These are phyloP conservation scores for Pseudoneurospora amorphoporcata DNA, from an alignment of 495 filamentous ascomycete species.

Conservation along the genomic window DNA sequence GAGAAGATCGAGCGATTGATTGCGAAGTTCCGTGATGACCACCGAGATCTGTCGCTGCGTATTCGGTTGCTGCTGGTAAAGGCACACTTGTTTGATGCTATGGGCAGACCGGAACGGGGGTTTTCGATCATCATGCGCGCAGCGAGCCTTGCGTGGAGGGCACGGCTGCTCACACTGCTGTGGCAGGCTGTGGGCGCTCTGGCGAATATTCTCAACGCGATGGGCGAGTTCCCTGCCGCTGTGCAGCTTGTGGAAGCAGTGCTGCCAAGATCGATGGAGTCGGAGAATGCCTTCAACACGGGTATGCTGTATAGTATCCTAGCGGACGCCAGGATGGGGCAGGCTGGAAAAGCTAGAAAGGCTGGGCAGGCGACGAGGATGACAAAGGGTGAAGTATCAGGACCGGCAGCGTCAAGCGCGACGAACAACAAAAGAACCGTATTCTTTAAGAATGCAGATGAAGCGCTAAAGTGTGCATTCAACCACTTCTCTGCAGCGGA, in stretches of 20 bases:
- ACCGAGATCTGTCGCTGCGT: slow-evolving; percentile 64
- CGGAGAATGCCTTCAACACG: slow-evolving; percentile 52
- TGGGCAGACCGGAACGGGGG: slow-evolving; percentile 65
- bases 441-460: slow-evolving; percentile 52
- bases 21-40: slow-evolving; percentile 53
- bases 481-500: slow-evolving; percentile 61
- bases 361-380: slow-evolving; percentile 14
- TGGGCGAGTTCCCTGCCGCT: slow-evolving; percentile 68
- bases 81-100: slow-evolving; percentile 58
- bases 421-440: slow-evolving; percentile 36
- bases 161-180: slow-evolving; percentile 59
- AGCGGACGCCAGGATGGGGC: slow-evolving; percentile 74
- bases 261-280: slow-evolving; percentile 75
- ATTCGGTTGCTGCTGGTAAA: slow-evolving; percentile 69
- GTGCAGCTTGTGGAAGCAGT: slow-evolving; percentile 57
- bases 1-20: slow-evolving; percentile 56
- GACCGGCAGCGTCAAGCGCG: neutral
- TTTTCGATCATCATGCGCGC: slow-evolving; percentile 78
- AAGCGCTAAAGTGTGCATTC: slow-evolving; percentile 54
- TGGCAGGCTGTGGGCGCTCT: slow-evolving; percentile 69
- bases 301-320: slow-evolving; percentile 65
- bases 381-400: neutral
- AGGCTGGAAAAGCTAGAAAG: slow-evolving; percentile 47
- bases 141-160: slow-evolving; percentile 62
- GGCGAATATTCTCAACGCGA: slow-evolving; percentile 54